Percentiles rank a stretch among this genome's conserved stretches.
These are phyloP conservation scores for Xylaria castorea DNA, from an alignment of 495 filamentous ascomycete species.

Conservation along the genomic window DNA sequence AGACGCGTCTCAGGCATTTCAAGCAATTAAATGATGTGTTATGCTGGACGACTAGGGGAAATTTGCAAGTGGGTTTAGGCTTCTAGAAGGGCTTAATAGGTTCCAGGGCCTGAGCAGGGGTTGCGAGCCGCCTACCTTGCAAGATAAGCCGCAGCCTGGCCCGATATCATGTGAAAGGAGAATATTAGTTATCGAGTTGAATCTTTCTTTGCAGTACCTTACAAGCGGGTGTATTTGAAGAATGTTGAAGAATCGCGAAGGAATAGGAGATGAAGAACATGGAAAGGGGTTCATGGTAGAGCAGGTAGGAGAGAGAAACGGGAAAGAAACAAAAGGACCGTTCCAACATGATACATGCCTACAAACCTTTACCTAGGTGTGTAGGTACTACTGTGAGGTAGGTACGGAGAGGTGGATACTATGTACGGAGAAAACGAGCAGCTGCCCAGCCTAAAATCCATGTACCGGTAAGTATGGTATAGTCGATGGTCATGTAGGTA, in stretches of 20 bases:
- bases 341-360: not conserved
- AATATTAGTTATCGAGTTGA: not conserved
- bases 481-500: not conserved
- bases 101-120: conserved; percentile 46
- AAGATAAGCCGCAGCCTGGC: conserved; percentile 35
- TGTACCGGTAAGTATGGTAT: not conserved
- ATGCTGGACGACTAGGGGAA: conserved; percentile 43
- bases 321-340: not conserved
- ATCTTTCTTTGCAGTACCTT: not conserved
- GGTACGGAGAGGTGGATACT: conserved; percentile 1
- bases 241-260: too few species aligned
- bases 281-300: not conserved
- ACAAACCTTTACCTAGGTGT: conserved; percentile 5
- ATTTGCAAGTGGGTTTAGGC: conserved; percentile 50
- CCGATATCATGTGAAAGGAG: conserved; percentile 28
- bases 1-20: conserved; percentile 55
- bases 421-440: conserved; percentile 5
- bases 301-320: not conserved
- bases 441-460: conserved; percentile 5
- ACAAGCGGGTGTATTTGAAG: not conserved
- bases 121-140: conserved; percentile 36
- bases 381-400: not conserved
- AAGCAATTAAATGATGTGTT: conserved; percentile 58
- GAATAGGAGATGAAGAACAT: not conserved
- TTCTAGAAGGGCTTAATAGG: conserved; percentile 54